These are phyloP conservation scores for Schizosaccharomyces lindneri DNA, from an alignment of 805 yeast species.

Conservation along the genomic window DNA sequence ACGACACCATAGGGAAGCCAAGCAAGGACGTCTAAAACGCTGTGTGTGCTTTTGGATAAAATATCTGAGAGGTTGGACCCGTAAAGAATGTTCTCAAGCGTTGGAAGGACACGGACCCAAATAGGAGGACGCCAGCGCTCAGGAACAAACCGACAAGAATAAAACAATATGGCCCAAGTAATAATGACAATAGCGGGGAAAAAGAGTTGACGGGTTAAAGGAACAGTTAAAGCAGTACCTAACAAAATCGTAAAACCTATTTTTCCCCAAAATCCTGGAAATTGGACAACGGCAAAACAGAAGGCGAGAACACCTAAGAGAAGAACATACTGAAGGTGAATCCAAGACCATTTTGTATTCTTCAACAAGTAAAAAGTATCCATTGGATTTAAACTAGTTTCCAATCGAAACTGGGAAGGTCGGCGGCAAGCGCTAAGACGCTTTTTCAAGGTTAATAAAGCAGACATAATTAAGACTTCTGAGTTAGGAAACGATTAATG, in stretches of 20 bases:
- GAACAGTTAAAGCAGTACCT: conserved; percentile 30
- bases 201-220: conserved; percentile 64
- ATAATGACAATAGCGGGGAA: conserved; percentile 60
- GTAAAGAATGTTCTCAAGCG: conserved; percentile 70
- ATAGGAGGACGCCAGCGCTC: conserved; percentile 63
- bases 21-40: conserved; percentile 56
- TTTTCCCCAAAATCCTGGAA: conserved; percentile 13
- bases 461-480: not conserved
- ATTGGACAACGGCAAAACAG: conserved; percentile 18
- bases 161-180: conserved; percentile 67
- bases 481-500: not conserved
- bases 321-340: conserved; percentile 27
- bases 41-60: conserved; percentile 43
- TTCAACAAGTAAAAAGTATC: not conserved
- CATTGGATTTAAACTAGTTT: not conserved
- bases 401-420: not conserved
- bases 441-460: not conserved
- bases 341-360: conserved; percentile 13
- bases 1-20: conserved; percentile 88
- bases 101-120: conserved; percentile 67
- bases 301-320: conserved; percentile 26
- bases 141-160: conserved; percentile 52
- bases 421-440: not conserved
- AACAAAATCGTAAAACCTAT: conserved; percentile 19
- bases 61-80: conserved; percentile 65